phyloP scores from a whole-genome alignment of 441 rosid genomes.

The Erodium moschatum region DNA sequence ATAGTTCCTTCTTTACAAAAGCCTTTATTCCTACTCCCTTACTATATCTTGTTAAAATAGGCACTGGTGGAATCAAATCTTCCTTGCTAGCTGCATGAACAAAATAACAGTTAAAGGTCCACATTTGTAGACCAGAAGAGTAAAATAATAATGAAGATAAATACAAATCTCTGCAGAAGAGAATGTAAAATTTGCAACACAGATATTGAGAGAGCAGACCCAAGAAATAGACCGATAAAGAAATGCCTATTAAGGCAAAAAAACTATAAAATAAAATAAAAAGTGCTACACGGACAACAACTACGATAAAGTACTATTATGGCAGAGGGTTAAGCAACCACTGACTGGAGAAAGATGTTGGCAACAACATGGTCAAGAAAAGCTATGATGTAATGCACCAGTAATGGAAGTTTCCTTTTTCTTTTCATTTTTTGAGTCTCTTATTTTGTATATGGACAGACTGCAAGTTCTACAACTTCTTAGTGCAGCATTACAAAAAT shows the following conservation, averaged over 20 bases:
- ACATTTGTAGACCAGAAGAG: conserved; percentile 14
- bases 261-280: background rate
- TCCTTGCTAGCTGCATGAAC: conserved; percentile 66
- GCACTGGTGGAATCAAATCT: conserved; percentile 89
- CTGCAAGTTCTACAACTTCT: background rate
- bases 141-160: conserved; percentile 8
- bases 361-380: conserved; percentile 2
- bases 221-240: background rate
- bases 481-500: background rate
- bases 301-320: background rate
- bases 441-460: background rate
- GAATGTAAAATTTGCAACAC: background rate
- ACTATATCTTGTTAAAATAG: conserved; percentile 79
- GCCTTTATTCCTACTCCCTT: conserved; percentile 90
- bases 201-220: background rate
- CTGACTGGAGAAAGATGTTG: background rate
- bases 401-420: background rate
- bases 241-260: background rate
- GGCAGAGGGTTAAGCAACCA: background rate
- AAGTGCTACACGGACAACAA: background rate
- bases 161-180: background rate
- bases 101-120: conserved; percentile 23
- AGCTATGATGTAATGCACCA: conserved; percentile 2
- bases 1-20: conserved; percentile 88
- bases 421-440: background rate